phyloP scores from a whole-genome alignment of 2,329 filamentous ascomycete genomes.

The Penicillium hordei region DNA sequence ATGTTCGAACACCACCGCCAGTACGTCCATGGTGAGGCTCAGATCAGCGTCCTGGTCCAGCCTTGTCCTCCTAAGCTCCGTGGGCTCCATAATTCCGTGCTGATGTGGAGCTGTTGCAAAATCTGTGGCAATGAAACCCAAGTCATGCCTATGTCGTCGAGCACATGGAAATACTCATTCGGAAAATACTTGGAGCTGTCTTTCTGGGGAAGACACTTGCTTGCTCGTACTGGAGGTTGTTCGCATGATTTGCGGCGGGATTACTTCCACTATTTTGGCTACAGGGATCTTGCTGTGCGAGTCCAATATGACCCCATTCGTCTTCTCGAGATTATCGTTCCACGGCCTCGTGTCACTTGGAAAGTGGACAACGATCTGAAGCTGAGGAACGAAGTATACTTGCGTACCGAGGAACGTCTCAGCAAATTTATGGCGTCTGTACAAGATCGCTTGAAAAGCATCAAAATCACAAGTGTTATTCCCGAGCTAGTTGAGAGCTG shows the following conservation, averaged over 20 bases:
- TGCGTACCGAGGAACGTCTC: slow-evolving; percentile 76
- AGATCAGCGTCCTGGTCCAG: slow-evolving; percentile 88
- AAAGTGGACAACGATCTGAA: slow-evolving; percentile 92
- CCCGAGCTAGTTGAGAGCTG: slow-evolving; percentile 84
- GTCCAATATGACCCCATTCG: slow-evolving; percentile 93
- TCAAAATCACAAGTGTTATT: slow-evolving; percentile 86
- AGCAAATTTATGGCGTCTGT: slow-evolving; percentile 86
- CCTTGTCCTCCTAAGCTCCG: slow-evolving; percentile 66
- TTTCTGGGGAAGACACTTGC: slow-evolving; percentile 88
- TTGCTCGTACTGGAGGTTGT: slow-evolving; percentile 72
- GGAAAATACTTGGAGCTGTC: slow-evolving; percentile 97
- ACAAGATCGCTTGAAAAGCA: slow-evolving; percentile 76
- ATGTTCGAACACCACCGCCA: slow-evolving; percentile 94
- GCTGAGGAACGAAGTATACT: slow-evolving; percentile 89
- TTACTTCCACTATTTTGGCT: slow-evolving; percentile 89
- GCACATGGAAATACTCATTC: slow-evolving; percentile 97
- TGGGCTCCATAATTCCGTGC: slow-evolving; percentile 70
- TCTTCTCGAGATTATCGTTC: slow-evolving; percentile 90
- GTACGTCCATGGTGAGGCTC: slow-evolving; percentile 93
- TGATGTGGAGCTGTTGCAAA: slow-evolving; percentile 98
- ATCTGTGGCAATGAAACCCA: slow-evolving; percentile 87
- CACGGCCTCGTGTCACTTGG: slow-evolving; percentile 87
- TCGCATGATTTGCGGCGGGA: slow-evolving; percentile 90
- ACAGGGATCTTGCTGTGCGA: slow-evolving; percentile 78
- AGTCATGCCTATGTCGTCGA: slow-evolving; percentile 85